A percentile compares a stretch with the other conserved stretches of the same genome.
Evolutionary conservation across 1,139 yeast species (phyloP).

Genomic region (Lodderomyces orthopsilosis): DNA sequence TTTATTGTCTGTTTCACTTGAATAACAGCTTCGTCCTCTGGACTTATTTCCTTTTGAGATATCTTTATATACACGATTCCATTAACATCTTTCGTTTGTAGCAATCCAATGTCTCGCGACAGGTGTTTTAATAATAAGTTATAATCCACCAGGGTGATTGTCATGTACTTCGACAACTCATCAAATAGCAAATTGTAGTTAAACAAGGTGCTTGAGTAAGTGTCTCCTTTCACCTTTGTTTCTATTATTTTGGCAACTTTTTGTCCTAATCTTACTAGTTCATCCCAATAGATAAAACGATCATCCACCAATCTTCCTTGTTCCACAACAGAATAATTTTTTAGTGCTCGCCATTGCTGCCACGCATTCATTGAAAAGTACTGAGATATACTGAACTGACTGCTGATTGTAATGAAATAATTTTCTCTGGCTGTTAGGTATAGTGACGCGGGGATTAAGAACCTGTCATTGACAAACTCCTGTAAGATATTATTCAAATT

Average conservation of each 20-base stretch:
- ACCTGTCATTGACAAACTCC: slow-evolving; percentile 23
- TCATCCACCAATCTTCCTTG: slow-evolving; percentile 21
- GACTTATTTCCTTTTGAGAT: slow-evolving; percentile 17
- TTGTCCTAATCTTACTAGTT: slow-evolving; percentile 18
- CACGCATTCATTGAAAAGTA: slow-evolving; percentile 22
- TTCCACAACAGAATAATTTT: slow-evolving; percentile 10
- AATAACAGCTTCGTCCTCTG: slow-evolving; percentile 31
- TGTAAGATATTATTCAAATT: slow-evolving; percentile 22
- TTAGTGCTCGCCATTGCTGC: slow-evolving; percentile 19
- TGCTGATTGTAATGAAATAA: slow-evolving; percentile 13
- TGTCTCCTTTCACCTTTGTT: slow-evolving; percentile 15
- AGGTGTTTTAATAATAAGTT: slow-evolving; percentile 25
- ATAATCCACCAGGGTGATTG: slow-evolving; percentile 22
- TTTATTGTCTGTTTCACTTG: slow-evolving; percentile 22
- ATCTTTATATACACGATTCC: slow-evolving; percentile 25
- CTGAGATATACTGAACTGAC: slow-evolving; percentile 7
- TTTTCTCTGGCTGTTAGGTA: slow-evolving; percentile 15
- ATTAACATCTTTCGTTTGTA: slow-evolving; percentile 15
- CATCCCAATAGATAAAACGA: slow-evolving; percentile 26
- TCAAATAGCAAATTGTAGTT: slow-evolving; percentile 17
- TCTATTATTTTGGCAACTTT: slow-evolving; percentile 12
- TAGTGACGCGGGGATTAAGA: slow-evolving; percentile 24
- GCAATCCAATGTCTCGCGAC: slow-evolving; percentile 21
- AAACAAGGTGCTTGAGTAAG: slow-evolving; percentile 21
- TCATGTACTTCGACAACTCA: slow-evolving; percentile 13